Conservation (phyloP, 768 basidiomycete genomes). For the Nidula microcarpa region DNA sequence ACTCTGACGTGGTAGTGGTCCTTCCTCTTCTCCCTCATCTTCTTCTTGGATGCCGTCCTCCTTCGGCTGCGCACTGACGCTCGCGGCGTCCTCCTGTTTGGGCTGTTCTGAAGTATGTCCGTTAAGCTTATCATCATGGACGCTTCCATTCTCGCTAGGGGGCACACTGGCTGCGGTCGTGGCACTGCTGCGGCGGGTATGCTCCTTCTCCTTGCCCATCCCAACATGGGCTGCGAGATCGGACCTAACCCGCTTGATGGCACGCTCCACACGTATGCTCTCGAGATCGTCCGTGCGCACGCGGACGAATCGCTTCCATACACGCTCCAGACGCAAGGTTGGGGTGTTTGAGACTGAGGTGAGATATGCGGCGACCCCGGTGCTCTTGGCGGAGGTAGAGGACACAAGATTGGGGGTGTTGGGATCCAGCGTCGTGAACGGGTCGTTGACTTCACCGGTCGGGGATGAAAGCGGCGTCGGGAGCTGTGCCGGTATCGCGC, state of each 20-base stretch:
- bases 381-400: constrained; percentile 49
- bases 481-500: constrained; percentile 22
- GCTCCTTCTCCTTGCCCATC: constrained; percentile 20
- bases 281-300: constrained; percentile 87
- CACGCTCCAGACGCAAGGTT: constrained; percentile 55
- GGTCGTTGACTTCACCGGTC: constrained; percentile 55
- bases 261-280: constrained; percentile 81
- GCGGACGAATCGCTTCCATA: constrained; percentile 84
- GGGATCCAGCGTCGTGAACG: constrained; percentile 33
- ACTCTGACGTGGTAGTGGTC: no score
- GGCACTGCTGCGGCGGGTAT: neutral
- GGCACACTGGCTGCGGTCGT: constrained; percentile 5
- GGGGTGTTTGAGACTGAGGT: constrained; percentile 73
- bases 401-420: constrained; percentile 17
- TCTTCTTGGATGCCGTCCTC: constrained; percentile 24
- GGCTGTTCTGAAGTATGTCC: constrained; percentile 33
- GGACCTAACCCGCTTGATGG: constrained; percentile 83
- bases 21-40: constrained; percentile 10
- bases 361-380: constrained; percentile 74
- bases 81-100: constrained; percentile 30
- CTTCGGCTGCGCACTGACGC: constrained; percentile 30
- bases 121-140: constrained; percentile 23
- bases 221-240: constrained; percentile 73
- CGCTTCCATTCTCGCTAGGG: constrained; percentile 14
- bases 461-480: constrained; percentile 50